These are phyloP conservation scores for Aegilops umbellulata DNA, from an alignment of 176 grass and related monocot species.

Conservation along the genomic window DNA sequence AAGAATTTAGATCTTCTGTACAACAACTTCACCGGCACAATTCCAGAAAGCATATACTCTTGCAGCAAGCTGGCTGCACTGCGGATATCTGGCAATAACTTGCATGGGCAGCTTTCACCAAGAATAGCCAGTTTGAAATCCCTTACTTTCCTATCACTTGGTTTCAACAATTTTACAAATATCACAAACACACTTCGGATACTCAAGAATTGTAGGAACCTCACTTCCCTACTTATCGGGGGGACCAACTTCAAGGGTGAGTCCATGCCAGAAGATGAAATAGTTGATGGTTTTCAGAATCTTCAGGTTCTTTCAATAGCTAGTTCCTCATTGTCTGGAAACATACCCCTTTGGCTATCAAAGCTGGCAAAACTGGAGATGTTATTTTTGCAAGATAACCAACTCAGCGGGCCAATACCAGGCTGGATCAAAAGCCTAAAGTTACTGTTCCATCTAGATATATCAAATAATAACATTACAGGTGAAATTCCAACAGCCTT, in stretches of 20 bases:
- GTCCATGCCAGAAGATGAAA: slow-evolving; percentile 29
- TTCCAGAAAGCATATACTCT: slow-evolving; percentile 56
- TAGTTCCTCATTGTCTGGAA: slow-evolving; percentile 41
- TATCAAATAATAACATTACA: slow-evolving; percentile 41
- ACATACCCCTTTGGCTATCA: slow-evolving; percentile 50
- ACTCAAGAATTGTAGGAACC: slow-evolving; percentile 28
- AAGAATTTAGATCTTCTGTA: slow-evolving; percentile 29
- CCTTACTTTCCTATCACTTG: slow-evolving; percentile 44
- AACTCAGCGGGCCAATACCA: slow-evolving; percentile 33
- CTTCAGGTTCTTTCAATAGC: slow-evolving; percentile 40
- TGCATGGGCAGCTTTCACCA: slow-evolving; percentile 36
- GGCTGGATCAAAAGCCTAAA: slow-evolving; percentile 38
- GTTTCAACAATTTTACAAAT: slow-evolving; percentile 30
- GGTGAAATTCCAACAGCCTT: slow-evolving; percentile 36
- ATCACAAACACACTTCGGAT: slow-evolving; percentile 39
- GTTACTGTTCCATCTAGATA: slow-evolving; percentile 44
- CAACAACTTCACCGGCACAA: slow-evolving; percentile 37
- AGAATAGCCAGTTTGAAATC: slow-evolving; percentile 20
- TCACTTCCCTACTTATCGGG: slow-evolving; percentile 34
- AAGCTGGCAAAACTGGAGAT: slow-evolving; percentile 43
- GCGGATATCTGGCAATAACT: slow-evolving; percentile 18
- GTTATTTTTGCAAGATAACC: slow-evolving; percentile 32
- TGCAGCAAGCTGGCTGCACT: slow-evolving; percentile 46
- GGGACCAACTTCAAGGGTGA: slow-evolving; percentile 28
- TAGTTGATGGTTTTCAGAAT: slow-evolving; percentile 41